phyloP scores from a whole-genome alignment of 495 filamentous ascomycete species.

The Lasiosphaeris hirsuta region DNA sequence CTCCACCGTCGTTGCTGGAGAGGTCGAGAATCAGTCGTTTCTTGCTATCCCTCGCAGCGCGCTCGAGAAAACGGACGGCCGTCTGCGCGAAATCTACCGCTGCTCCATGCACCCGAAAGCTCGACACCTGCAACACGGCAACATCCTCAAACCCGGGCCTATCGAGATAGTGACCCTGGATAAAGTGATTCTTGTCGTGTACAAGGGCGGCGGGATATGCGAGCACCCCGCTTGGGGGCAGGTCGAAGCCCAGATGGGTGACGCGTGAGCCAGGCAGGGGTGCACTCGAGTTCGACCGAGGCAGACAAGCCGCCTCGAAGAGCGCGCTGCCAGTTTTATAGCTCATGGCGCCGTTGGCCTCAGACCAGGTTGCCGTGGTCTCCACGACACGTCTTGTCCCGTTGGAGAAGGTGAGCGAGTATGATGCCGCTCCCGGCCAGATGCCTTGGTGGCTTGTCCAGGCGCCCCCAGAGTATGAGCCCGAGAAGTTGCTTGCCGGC shows the following conservation, averaged over 20 bases:
- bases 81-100: not conserved
- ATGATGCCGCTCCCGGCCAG: not conserved
- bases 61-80: not conserved
- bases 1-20: not conserved
- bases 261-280: too few relatives aligned
- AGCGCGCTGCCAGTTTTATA: not conserved
- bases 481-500: not conserved
- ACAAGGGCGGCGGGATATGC: not conserved
- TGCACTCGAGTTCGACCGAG: not conserved
- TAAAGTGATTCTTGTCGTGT: rapidly evolving
- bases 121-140: not conserved
- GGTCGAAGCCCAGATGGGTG: too few relatives aligned
- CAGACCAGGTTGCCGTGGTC: not conserved
- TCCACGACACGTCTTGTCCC: rapidly evolving
- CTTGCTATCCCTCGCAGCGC: not conserved
- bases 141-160: not conserved
- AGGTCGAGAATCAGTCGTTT: not conserved
- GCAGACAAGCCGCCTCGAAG: not conserved
- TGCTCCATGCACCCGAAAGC: not conserved
- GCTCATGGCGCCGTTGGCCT: not conserved
- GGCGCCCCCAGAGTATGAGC: not conserved
- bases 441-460: not conserved
- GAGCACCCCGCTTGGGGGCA: too few relatives aligned
- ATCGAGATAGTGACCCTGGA: not conserved
- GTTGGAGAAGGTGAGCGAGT: slow-evolving; percentile 1